These are phyloP conservation scores for Eustoma russellianum DNA, from an alignment of 257 asterid genomes.

Conservation along the genomic window DNA sequence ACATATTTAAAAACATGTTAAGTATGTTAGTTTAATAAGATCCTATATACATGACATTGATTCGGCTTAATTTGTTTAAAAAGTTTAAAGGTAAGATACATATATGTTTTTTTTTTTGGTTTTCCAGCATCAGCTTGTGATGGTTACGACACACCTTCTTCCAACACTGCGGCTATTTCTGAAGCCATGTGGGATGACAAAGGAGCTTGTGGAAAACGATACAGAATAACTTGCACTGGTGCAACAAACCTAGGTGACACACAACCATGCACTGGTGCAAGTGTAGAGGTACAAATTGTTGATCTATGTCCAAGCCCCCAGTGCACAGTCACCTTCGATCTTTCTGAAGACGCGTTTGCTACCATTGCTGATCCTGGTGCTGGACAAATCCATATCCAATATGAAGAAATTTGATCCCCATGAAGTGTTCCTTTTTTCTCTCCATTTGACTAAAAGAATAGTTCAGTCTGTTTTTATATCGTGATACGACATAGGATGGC, in stretches of 20 bases:
- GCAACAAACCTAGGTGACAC: slow-evolving; percentile 21
- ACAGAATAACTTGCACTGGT: slow-evolving; percentile 31
- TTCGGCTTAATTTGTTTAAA: no score
- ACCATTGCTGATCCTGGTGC: slow-evolving; percentile 30
- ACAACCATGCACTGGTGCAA: slow-evolving; percentile 31
- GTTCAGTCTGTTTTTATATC: background rate
- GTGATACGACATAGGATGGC: background rate
- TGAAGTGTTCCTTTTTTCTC: background rate
- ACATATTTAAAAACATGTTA: no score
- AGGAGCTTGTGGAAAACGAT: slow-evolving; percentile 29
- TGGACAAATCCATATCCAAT: slow-evolving; percentile 31
- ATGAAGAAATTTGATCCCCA: slow-evolving; percentile 20
- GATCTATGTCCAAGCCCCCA: slow-evolving; percentile 31
- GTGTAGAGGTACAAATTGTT: slow-evolving; percentile 30
- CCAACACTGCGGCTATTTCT: slow-evolving; percentile 34
- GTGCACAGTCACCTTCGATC: slow-evolving; percentile 34
- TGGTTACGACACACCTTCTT: slow-evolving; percentile 23
- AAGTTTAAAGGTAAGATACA: no score
- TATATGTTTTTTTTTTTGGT: background rate
- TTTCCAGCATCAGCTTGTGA: slow-evolving; percentile 53
- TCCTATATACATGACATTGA: no score
- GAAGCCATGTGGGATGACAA: slow-evolving; percentile 20
- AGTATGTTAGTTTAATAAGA: no score
- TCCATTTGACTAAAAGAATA: background rate
- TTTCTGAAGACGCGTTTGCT: slow-evolving; percentile 43